These are phyloP conservation scores for Silene coronaria DNA, from an alignment of 179 eudicot species.

Conservation along the genomic window DNA sequence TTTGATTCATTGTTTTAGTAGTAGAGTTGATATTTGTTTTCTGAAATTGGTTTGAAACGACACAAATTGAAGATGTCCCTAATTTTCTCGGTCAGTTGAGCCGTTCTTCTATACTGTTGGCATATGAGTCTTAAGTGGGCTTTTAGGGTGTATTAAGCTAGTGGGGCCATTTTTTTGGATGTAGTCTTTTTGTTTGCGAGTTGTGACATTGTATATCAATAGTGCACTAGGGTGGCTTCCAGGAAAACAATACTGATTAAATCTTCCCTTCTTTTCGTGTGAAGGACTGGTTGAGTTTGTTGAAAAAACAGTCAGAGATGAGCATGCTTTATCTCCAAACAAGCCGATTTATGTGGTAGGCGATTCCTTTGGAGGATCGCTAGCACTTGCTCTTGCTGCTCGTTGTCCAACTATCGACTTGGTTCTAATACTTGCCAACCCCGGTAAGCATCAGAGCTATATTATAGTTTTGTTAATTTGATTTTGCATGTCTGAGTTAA, in stretches of 20 bases:
- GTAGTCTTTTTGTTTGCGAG: not conserved
- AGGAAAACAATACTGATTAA: not conserved
- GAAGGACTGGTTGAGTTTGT: slow-evolving; percentile 66
- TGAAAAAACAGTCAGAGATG: slow-evolving; percentile 45
- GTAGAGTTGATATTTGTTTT: not conserved
- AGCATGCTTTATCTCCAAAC: slow-evolving; percentile 55
- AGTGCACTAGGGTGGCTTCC: not conserved
- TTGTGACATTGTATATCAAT: not conserved
- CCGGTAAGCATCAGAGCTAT: slow-evolving; percentile 45
- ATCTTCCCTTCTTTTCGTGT: slow-evolving; percentile 10
- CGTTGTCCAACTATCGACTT: slow-evolving; percentile 63
- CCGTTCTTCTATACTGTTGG: not conserved
- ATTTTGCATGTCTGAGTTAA: slow-evolving; percentile 9
- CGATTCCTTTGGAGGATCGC: slow-evolving; percentile 78
- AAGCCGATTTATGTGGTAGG: slow-evolving; percentile 87
- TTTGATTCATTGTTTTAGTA: not conserved
- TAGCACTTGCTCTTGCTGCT: slow-evolving; percentile 84
- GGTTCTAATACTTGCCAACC: slow-evolving; percentile 68
- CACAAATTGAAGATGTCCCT: not conserved
- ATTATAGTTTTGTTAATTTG: not conserved
- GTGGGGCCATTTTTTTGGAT: not conserved
- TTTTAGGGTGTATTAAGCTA: not conserved
- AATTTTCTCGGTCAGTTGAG: not conserved
- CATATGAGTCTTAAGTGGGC: not conserved
- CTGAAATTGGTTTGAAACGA: not conserved